phyloP scores from a whole-genome alignment of 352 stramenopile species.

The Pythium monospermum region DNA sequence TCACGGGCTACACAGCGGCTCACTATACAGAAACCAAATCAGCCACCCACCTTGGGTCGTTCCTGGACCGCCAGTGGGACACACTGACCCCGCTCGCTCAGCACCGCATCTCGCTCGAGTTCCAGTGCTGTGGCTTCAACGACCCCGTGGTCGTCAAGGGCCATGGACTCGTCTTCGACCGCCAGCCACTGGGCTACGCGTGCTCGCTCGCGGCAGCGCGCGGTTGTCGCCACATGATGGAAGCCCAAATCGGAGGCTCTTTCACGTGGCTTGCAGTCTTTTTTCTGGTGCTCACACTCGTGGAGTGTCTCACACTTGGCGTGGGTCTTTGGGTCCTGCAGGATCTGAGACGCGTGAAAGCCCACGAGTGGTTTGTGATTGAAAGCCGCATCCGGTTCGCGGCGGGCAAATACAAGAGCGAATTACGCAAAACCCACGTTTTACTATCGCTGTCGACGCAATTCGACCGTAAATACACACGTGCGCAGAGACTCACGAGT shows the following conservation, averaged over 20 bases:
- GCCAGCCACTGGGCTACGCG: slow-evolving; percentile 12
- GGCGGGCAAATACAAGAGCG: slow-evolving; percentile 39
- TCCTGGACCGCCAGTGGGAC: slow-evolving; percentile 28
- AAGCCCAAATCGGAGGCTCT: slow-evolving; percentile 13
- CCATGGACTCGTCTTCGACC: slow-evolving; percentile 20
- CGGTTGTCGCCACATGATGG: slow-evolving; percentile 18
- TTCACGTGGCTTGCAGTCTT: slow-evolving; percentile 17
- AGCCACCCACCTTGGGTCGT: background rate
- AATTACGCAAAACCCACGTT: slow-evolving; percentile 39
- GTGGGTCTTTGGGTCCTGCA: slow-evolving; percentile 5
- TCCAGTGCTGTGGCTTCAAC: slow-evolving; percentile 30
- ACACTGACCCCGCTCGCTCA: slow-evolving; percentile 17
- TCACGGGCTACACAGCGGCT: slow-evolving; percentile 14
- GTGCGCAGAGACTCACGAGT: slow-evolving; percentile 43
- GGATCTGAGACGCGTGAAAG: slow-evolving; percentile 2
- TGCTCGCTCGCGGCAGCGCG: slow-evolving; percentile 16
- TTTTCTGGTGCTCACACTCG: slow-evolving; percentile 6
- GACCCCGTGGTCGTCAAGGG: slow-evolving; percentile 22
- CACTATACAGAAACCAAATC: background rate
- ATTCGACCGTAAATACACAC: slow-evolving; percentile 62
- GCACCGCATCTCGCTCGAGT: slow-evolving; percentile 24
- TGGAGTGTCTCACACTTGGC: slow-evolving; percentile 11
- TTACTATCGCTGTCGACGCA: slow-evolving; percentile 37
- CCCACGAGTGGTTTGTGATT: slow-evolving; percentile 25
- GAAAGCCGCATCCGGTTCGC: slow-evolving; percentile 46